These are phyloP conservation scores for Epichloe scottii DNA, from an alignment of 2,329 filamentous ascomycete genomes.

Conservation along the genomic window DNA sequence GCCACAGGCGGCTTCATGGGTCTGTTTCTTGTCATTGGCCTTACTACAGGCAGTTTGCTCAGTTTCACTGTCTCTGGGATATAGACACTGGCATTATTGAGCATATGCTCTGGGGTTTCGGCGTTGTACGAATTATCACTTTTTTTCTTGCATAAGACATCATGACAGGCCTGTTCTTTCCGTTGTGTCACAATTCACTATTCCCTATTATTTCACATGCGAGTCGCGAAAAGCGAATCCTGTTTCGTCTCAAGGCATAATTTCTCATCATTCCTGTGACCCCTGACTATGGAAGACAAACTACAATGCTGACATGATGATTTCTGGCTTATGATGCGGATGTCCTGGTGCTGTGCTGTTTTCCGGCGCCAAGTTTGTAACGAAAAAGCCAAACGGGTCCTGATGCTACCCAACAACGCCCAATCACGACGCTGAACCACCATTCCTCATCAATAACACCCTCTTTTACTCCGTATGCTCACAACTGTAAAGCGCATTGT, in stretches of 20 bases:
- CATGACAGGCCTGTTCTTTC: neutral
- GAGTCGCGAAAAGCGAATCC: neutral
- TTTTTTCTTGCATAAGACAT: neutral
- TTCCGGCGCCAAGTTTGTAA: neutral
- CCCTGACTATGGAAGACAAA: neutral
- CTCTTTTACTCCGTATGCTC: neutral
- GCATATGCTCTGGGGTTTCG: neutral
- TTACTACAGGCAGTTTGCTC: constrained; percentile 74
- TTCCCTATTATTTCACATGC: neutral
- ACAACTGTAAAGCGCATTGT: neutral
- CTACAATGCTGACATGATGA: neutral
- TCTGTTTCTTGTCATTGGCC: constrained; percentile 70
- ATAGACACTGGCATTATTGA: constrained; percentile 6
- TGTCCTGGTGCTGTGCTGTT: constrained; percentile 1
- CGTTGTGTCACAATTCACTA: neutral
- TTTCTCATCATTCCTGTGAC: neutral
- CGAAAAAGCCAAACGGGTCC: neutral
- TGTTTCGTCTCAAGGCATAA: neutral
- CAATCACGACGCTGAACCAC: neutral
- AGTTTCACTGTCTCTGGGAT: constrained; percentile 60
- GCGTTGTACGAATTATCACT: neutral
- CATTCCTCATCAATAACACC: neutral
- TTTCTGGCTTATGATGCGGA: neutral
- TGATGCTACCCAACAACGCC: constrained; percentile 4
- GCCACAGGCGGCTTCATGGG: constrained; percentile 92